Conservation (phyloP, 202 grass and related monocot genomes). For the Cymbopogon flexuosus region DNA sequence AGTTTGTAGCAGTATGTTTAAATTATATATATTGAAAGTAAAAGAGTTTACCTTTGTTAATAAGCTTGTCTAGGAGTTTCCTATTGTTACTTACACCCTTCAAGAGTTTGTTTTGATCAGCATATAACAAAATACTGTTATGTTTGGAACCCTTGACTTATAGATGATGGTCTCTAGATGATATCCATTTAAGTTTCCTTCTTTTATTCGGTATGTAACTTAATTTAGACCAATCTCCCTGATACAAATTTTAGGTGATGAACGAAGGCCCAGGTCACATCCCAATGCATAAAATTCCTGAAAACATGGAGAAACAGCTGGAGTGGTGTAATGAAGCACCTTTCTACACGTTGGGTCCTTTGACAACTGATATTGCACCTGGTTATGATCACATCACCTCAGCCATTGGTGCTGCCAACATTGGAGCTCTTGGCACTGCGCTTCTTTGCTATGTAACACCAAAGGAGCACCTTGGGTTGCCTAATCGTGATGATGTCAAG, state of each 20-base stretch:
- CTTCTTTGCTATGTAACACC: slow-evolving; percentile 99
- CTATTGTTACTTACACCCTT: neutral
- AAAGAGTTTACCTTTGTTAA: neutral
- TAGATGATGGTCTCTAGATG: neutral
- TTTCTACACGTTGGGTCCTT: slow-evolving; percentile 90
- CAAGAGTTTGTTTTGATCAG: neutral
- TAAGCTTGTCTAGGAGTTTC: neutral
- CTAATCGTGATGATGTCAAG: slow-evolving; percentile 95
- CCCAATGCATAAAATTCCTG: slow-evolving; percentile 96
- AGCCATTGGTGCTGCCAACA: slow-evolving; percentile 94
- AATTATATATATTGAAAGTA: neutral
- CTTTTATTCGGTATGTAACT: neutral
- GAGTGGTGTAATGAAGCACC: slow-evolving; percentile 99
- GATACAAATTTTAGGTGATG: slow-evolving; percentile 67
- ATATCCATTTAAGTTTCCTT: neutral
- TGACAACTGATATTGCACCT: slow-evolving; percentile 97
- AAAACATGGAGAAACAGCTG: slow-evolving; percentile 94
- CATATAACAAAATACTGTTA: neutral
- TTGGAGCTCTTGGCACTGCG: slow-evolving; percentile 88
- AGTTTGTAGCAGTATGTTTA: slow-evolving; percentile 2
- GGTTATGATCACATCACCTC: slow-evolving; percentile 99
- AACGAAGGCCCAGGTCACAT: slow-evolving; percentile 98
- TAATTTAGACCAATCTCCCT: slow-evolving; percentile 8
- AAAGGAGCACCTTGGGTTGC: slow-evolving; percentile 97
- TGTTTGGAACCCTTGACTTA: neutral